Base-by-base conservation (phyloP, 1,139 yeast species). In the Nakaseomyces bracarensis region DNA sequence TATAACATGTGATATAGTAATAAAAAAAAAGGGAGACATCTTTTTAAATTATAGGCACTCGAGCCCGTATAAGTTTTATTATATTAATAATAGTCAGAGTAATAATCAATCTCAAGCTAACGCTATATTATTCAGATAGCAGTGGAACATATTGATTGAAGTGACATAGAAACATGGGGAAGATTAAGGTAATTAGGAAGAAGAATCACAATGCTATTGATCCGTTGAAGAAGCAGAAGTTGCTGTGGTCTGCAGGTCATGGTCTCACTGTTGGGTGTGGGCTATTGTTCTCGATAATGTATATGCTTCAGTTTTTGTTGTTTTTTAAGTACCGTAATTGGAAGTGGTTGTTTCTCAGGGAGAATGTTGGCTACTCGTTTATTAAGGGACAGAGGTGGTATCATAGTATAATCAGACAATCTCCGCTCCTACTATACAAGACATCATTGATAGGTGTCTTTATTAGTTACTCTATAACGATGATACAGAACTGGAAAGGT, bases 211-310 rank as follows among this genome's bases (percentile, higher is more conserved):
- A 49, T 13, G 45, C 43, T 27, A 41, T 23, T 14, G 58, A 55
- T 38, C 55, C 59, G 4, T 36, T 56, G 20, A 52, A 48, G n/a
- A 47, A 45, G 29, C 59, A 75, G 53, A 71, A 72, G 53, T 57
- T 68, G 43, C 47, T 70, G 10, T 82, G 93, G 93, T 51, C 77
- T 3, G 70, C 64, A 0, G 91, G 91, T 7, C 91, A 82, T 61
- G 47, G 49, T 0, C 28, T 66, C 6, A 68, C 79, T 1, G 43
- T 81, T 21, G 66, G 54, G 0, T 75, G 72, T 52, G 84, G 86
- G 2, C 25, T 64, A 1, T 49, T 78, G 21, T 71, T 75, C 42
- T 52, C 72, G 21, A 36, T 65, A 0, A 76, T 74, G 54, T 80
- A 77, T 54, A 31, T 64, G 27, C 51, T 45, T 39, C 57, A 52